Evolutionary conservation across 2,329 filamentous ascomycete genomes (phyloP), one percentile per base, ranked within the genome.

Genomic region (Emergomyces pasteurianus): DNA sequence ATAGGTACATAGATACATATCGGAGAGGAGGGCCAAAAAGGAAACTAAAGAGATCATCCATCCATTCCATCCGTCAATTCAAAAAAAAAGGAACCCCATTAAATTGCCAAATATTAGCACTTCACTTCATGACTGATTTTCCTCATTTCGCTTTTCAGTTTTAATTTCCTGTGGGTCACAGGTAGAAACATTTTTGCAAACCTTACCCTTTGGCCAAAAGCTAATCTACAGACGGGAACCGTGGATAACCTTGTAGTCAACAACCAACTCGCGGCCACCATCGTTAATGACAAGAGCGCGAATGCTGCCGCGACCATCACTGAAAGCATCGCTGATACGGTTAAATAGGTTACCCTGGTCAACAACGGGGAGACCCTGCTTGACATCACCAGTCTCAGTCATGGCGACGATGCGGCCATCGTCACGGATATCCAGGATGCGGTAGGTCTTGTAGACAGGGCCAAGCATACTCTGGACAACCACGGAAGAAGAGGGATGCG

Each of bases 391-490:
- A 67, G 87, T 90, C 88, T 99, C 94, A 75, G 94, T 99, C 92
- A 99, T 97, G 82, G 92, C 92, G 68, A 95, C 90, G 73, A 99
- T 77, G 69, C 80, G 78, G 72, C 83, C 82, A 71, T 86, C 92
- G 68, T 95, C 89, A 77, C 91, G 87, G 78, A 99, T 88, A 82
- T 99, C 94, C 65, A 99, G 88, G 75, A 99, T 92, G 74, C 94
- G 92, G 88, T 99, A 99, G 85, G 97, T 94, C 90, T 97, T 97
- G 90, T 97, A 96, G 81, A 97, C 86, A 66, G 94, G 94, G 71
- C 92, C 94, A 68, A 95, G 89, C 91, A 99, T 97, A 81, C 92
- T 97, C 88, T 99, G 94, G 72, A 99, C 92, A 66, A 97, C 86
- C 64, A 99, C 94, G 70, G 90, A 96, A 70, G 92, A 92, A 68